Percentiles rank a stretch among this genome's conserved stretches.
phyloP scores from a whole-genome alignment of 129 eudicot species.

The Deinandra increscens region DNA sequence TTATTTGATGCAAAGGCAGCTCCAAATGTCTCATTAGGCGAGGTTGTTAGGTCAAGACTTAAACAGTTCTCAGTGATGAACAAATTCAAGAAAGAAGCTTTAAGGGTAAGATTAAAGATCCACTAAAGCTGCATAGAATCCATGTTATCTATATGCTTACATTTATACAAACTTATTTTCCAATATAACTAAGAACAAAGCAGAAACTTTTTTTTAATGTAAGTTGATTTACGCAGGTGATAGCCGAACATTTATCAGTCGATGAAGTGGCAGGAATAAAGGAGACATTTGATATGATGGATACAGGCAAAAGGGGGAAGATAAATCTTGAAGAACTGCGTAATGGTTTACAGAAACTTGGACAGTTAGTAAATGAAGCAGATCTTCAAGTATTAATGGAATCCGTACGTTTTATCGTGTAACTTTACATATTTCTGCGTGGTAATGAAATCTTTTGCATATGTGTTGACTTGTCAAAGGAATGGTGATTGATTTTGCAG shows the following conservation, averaged over 20 bases:
- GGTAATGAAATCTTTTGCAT: not conserved
- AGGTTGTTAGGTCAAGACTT: constrained; percentile 81
- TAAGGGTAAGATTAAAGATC: constrained; percentile 46
- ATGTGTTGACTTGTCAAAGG: not conserved
- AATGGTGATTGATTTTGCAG: constrained; percentile 41
- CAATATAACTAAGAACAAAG: not conserved
- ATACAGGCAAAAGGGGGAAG: constrained; percentile 56
- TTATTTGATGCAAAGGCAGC: constrained; percentile 61
- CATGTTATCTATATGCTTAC: not conserved
- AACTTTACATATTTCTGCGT: not conserved
- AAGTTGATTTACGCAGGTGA: constrained; percentile 47
- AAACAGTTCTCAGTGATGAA: constrained; percentile 84
- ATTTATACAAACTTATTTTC: too few relatives aligned
- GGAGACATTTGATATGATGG: constrained; percentile 78
- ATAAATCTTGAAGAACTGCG: constrained; percentile 64
- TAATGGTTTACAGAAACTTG: constrained; percentile 70
- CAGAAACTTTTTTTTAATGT: constrained; percentile 3
- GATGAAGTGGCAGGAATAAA: constrained; percentile 72
- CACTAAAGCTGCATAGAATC: constrained; percentile 6
- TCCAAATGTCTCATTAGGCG: constrained; percentile 89
- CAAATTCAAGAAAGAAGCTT: constrained; percentile 78
- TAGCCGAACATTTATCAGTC: constrained; percentile 69
- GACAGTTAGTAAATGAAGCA: constrained; percentile 57
- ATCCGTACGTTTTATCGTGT: constrained; percentile 44
- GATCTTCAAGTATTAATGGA: constrained; percentile 71